A percentile compares a stretch with the other conserved stretches of the same genome.
These are phyloP conservation scores for Colletotrichum sp. DNA, from an alignment of 2,329 filamentous ascomycete genomes.

Conservation along the genomic window DNA sequence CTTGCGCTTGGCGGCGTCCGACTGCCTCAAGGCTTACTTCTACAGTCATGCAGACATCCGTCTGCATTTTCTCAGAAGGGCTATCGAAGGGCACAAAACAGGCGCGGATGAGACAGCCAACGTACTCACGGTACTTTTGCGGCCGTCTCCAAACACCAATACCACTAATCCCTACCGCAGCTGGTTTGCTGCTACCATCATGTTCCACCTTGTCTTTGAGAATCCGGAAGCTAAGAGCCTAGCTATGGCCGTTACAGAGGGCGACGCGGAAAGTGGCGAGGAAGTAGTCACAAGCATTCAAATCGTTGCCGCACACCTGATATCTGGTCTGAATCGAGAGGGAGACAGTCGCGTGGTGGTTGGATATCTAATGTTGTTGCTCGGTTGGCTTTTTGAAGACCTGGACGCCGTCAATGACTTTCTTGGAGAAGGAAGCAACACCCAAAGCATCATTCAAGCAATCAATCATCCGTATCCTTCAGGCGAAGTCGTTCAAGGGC, in stretches of 20 bases:
- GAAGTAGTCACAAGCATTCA: conserved; percentile 96
- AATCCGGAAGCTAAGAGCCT: conserved; percentile 79
- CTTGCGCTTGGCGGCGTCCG: conserved; percentile 82
- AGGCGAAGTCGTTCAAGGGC: conserved; percentile 76
- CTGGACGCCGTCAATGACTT: conserved; percentile 92
- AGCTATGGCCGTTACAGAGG: conserved; percentile 84
- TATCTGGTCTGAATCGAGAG: conserved; percentile 75
- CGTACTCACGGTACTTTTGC: conserved; percentile 81
- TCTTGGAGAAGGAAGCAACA: conserved; percentile 86
- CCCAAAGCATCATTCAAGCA: conserved; percentile 83
- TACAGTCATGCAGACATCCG: conserved; percentile 80
- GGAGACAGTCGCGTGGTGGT: conserved; percentile 82
- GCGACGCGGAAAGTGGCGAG: conserved; percentile 86
- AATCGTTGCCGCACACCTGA: conserved; percentile 83
- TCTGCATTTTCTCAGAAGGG: conserved; percentile 83
- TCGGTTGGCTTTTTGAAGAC: conserved; percentile 91
- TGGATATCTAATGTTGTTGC: conserved; percentile 88
- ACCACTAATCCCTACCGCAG: conserved; percentile 81
- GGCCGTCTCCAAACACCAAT: conserved; percentile 64
- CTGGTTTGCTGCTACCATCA: conserved; percentile 88
- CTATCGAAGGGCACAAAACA: conserved; percentile 84
- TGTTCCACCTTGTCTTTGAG: conserved; percentile 85
- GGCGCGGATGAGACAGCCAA: conserved; percentile 86
- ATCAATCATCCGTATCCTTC: conserved; percentile 63
- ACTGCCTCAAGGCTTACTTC: conserved; percentile 94